These are phyloP conservation scores for Helicocarpus griseus DNA, from an alignment of 2,329 filamentous ascomycete genomes.

Conservation along the genomic window DNA sequence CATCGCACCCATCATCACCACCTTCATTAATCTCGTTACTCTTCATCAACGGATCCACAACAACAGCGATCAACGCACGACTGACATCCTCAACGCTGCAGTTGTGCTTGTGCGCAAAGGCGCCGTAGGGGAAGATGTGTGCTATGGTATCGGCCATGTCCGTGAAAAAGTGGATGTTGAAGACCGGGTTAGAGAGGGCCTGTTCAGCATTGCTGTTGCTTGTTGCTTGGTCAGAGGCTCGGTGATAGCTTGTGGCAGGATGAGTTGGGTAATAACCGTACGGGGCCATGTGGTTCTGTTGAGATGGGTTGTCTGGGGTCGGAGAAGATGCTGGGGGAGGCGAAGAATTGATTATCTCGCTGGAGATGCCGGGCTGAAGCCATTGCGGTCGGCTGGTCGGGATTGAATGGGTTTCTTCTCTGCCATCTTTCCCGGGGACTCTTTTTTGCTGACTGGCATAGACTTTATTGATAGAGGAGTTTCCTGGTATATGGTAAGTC, in stretches of 20 bases:
- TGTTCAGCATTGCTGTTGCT: background rate
- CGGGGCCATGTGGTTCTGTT: background rate
- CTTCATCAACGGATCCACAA: slow-evolving; percentile 16
- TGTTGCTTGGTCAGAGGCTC: background rate
- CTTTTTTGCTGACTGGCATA: background rate
- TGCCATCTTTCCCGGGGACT: background rate
- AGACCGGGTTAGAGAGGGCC: slow-evolving; percentile 1
- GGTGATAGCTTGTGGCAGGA: background rate
- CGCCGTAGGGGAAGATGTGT: slow-evolving; percentile 16
- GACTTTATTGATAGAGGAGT: background rate
- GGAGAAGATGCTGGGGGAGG: too few relatives aligned
- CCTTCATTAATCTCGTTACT: background rate
- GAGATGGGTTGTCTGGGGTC: background rate
- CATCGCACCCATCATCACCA: background rate
- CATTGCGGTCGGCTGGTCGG: background rate
- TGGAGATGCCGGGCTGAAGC: slow-evolving; percentile 8
- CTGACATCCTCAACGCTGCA: slow-evolving; percentile 15
- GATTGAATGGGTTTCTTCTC: background rate
- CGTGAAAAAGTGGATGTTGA: slow-evolving; percentile 16
- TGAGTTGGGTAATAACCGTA: too few relatives aligned
- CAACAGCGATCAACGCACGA: slow-evolving; percentile 14
- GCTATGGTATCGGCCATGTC: slow-evolving; percentile 17
- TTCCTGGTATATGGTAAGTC: background rate
- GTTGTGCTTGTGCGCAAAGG: slow-evolving; percentile 16
- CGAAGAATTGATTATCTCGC: background rate